Percentiles rank a stretch among this genome's conserved stretches.
Evolutionary conservation across 1,284 basidiomycete genomes (phyloP).

Genomic region (Papiliotrema flavescens): DNA sequence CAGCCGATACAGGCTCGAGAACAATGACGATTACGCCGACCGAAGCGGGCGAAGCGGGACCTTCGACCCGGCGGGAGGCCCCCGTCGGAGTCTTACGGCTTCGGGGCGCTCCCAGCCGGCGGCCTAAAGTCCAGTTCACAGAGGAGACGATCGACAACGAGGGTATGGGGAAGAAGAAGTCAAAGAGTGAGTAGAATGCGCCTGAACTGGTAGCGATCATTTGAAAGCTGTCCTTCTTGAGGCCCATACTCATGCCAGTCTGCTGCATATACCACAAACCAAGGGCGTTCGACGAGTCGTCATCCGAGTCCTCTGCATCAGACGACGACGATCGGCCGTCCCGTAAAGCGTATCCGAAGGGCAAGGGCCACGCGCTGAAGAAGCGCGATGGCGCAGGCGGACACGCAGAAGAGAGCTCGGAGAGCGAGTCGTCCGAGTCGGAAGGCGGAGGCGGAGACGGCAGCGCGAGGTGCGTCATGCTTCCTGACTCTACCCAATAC

Average conservation of each 20-base stretch:
- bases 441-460: constrained; percentile 38
- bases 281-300: constrained; percentile 49
- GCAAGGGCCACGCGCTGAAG: constrained; percentile 1
- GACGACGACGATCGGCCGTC: constrained; percentile 23
- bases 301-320: constrained; percentile 46
- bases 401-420: constrained; percentile 12
- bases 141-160: constrained; percentile 53
- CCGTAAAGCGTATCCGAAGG: constrained; percentile 2
- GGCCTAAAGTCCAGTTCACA: constrained; percentile 47
- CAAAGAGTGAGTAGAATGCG: constrained; percentile 49
- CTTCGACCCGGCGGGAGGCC: background rate
- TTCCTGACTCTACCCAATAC: background rate
- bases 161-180: constrained; percentile 51
- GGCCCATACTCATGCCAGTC: constrained; percentile 32
- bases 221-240: background rate
- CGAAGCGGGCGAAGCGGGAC: constrained; percentile 12
- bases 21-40: constrained; percentile 25
- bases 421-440: constrained; percentile 18
- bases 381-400: constrained; percentile 6
- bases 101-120: constrained; percentile 38
- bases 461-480: constrained; percentile 23
- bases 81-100: constrained; percentile 40
- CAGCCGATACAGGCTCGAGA: constrained; percentile 24
- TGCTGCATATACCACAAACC: constrained; percentile 55
- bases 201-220: background rate